These are phyloP conservation scores for Hibiscus tridactylites DNA, from an alignment of 345 rosid species.

Conservation along the genomic window DNA sequence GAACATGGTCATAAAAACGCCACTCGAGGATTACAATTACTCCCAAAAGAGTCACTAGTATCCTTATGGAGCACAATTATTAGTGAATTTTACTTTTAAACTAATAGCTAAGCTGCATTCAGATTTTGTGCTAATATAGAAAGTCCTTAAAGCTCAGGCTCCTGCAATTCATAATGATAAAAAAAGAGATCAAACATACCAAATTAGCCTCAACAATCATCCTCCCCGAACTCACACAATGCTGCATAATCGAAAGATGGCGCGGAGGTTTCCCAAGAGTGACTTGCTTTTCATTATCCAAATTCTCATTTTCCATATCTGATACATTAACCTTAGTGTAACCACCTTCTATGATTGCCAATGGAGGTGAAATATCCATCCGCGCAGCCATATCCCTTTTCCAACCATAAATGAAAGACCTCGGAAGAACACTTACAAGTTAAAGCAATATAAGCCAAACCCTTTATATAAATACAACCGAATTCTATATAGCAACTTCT, in stretches of 20 bases:
- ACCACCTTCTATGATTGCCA: constrained; percentile 41
- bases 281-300: constrained; percentile 26
- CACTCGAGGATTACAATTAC: too few species aligned
- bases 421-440: constrained; percentile 5
- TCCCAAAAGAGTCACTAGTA: neutral
- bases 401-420: constrained; percentile 30
- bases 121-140: neutral
- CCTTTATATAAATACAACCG: neutral
- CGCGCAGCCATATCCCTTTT: constrained; percentile 40
- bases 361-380: constrained; percentile 53
- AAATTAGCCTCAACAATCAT: constrained; percentile 40
- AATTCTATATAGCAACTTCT: neutral
- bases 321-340: constrained; percentile 31
- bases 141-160: neutral
- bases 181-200: constrained; percentile 29
- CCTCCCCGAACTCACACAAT: constrained; percentile 37
- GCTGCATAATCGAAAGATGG: constrained; percentile 39
- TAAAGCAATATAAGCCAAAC: neutral
- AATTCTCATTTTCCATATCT: constrained; percentile 18
- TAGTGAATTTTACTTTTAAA: neutral
- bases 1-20: neutral
- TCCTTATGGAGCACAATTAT: neutral
- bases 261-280: constrained; percentile 69
- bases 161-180: neutral
- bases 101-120: neutral